Evolutionary conservation across 2,329 filamentous ascomycete genomes (phyloP).

Genomic region (Pyrenophora teres): DNA sequence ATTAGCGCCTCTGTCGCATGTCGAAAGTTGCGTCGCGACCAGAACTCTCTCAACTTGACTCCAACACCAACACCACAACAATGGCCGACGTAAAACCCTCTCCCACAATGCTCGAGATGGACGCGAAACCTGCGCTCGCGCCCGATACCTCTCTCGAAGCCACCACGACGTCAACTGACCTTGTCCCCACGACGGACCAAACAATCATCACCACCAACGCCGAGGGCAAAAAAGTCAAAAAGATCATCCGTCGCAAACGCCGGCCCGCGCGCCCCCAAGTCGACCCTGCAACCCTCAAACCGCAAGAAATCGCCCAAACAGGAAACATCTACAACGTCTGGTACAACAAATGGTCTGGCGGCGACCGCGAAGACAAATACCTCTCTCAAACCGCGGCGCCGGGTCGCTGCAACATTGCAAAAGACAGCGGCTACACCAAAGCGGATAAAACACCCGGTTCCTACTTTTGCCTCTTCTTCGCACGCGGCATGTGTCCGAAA

Average conservation of each 20-base stretch:
- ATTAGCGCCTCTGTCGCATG: conserved; percentile 10
- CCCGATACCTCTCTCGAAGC: conserved; percentile 31
- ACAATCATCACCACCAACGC: conserved; percentile 45
- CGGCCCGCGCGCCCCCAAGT: conserved; percentile 89
- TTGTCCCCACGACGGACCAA: conserved; percentile 35
- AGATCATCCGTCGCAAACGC: conserved; percentile 89
- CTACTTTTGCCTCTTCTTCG: conserved; percentile 93
- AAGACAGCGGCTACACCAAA: conserved; percentile 60
- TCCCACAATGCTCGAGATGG: conserved; percentile 3
- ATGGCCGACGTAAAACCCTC: conserved; percentile 38
- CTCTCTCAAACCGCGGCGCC: conserved; percentile 80
- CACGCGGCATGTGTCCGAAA: conserved; percentile 78
- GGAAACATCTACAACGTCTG: conserved; percentile 97
- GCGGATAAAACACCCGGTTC: conserved; percentile 62
- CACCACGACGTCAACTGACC: conserved; percentile 28
- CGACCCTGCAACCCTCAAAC: conserved; percentile 80
- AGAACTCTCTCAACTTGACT: not conserved
- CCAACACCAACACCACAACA: conserved; percentile 19
- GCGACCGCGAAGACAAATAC: conserved; percentile 91
- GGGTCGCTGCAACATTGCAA: conserved; percentile 83
- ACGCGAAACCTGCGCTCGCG: conserved; percentile 20
- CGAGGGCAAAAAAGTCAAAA: conserved; percentile 74
- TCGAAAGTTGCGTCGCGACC: conserved; percentile 26
- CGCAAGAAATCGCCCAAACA: conserved; percentile 86
- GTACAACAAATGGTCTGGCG: conserved; percentile 98